phyloP scores from a whole-genome alignment of 257 asterid genomes.

The Oldenlandia corymbosa region DNA sequence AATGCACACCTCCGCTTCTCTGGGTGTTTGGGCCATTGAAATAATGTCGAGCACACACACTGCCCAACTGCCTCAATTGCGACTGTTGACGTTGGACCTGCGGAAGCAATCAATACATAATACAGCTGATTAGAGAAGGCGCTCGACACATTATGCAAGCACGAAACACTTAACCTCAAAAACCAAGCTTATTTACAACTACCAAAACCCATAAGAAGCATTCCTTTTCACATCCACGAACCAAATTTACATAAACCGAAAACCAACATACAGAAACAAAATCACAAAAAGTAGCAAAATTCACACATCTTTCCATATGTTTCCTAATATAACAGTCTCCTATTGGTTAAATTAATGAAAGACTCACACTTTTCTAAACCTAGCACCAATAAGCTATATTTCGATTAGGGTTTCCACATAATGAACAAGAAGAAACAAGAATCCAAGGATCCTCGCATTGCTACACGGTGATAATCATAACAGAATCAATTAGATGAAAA shows the following conservation, averaged over 20 bases:
- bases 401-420: conserved; percentile 38
- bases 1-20: conserved; percentile 42
- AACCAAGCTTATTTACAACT: background rate
- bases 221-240: background rate
- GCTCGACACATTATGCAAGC: background rate
- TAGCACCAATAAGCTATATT: conserved; percentile 1
- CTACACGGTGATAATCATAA: background rate
- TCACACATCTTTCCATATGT: background rate
- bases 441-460: background rate
- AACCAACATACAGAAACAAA: conserved; percentile 8
- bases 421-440: background rate
- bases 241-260: background rate
- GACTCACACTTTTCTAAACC: conserved; percentile 4
- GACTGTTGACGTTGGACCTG: conserved; percentile 61
- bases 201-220: background rate
- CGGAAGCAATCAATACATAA: conserved; percentile 7
- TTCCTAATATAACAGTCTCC: background rate
- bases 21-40: conserved; percentile 33
- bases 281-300: background rate
- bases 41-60: conserved; percentile 36
- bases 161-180: background rate
- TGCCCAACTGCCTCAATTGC: conserved; percentile 57
- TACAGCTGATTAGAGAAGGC: background rate
- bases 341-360: background rate
- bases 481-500: background rate